Evolutionary conservation across 768 basidiomycete species (phyloP).

Genomic region (Lentinula aciculospora): DNA sequence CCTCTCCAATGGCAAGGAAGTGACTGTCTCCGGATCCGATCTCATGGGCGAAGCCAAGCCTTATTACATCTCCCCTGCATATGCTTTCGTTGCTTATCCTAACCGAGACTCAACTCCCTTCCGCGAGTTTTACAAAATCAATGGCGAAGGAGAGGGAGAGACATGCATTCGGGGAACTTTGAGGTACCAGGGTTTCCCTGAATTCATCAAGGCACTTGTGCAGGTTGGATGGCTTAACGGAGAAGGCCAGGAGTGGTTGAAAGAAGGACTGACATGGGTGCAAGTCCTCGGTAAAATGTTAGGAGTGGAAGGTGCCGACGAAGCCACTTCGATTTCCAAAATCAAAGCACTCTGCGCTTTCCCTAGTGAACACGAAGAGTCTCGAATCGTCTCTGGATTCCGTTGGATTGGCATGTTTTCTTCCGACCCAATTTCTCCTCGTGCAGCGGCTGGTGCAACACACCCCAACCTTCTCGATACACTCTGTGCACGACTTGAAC

Average conservation of each 20-base stretch:
- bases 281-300: conserved; percentile 74
- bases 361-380: conserved; percentile 62
- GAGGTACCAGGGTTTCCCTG: conserved; percentile 95
- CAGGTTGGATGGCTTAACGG: conserved; percentile 84
- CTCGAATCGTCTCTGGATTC: conserved; percentile 83
- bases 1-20: conserved; percentile 57
- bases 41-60: conserved; percentile 90
- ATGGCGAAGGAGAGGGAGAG: conserved; percentile 64
- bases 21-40: conserved; percentile 68
- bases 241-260: conserved; percentile 71
- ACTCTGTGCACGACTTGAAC: conserved; percentile 86
- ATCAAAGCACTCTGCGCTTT: conserved; percentile 69
- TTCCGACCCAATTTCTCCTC: conserved; percentile 48
- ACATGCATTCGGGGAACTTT: conserved; percentile 90
- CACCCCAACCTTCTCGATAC: conserved; percentile 78
- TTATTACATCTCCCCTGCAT: conserved; percentile 93
- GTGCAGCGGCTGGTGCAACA: conserved; percentile 32
- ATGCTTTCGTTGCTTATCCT: conserved; percentile 94
- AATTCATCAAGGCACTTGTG: conserved; percentile 86
- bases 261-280: conserved; percentile 72
- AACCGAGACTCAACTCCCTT: conserved; percentile 93
- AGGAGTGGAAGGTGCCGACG: conserved; percentile 60
- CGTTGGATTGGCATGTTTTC: conserved; percentile 95
- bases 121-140: conserved; percentile 87
- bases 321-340: conserved; percentile 73